Evolutionary conservation across 2,329 filamentous ascomycete species (phyloP).

Genomic region (Simplicillium sp.): DNA sequence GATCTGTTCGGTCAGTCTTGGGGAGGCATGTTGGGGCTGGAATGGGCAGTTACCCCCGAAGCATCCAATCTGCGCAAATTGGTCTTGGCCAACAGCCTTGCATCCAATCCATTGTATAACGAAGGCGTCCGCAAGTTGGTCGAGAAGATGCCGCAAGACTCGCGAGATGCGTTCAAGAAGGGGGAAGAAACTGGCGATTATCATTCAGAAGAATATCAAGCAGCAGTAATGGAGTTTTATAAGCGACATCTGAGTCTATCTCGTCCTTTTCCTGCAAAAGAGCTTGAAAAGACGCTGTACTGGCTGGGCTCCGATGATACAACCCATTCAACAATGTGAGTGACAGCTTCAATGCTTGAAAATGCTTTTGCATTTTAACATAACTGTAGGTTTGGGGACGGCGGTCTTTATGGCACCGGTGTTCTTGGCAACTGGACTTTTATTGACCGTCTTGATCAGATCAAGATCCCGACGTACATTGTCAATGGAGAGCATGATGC

Average conservation of each 20-base stretch:
- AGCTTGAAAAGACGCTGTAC: conserved; percentile 17
- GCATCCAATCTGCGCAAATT: conserved; percentile 15
- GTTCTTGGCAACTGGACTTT: conserved; percentile 16
- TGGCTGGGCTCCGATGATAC: conserved; percentile 19
- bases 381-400: conserved; percentile 18
- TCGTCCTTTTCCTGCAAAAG: conserved; percentile 19
- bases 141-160: conserved; percentile 10
- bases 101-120: conserved; percentile 17
- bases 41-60: conserved; percentile 26
- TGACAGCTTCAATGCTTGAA: not conserved
- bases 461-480: conserved; percentile 21
- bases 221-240: conserved; percentile 19
- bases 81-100: conserved; percentile 17
- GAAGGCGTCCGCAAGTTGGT: conserved; percentile 8
- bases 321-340: conserved; percentile 15
- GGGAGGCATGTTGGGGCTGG: conserved; percentile 40
- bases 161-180: conserved; percentile 13
- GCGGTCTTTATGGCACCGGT: conserved; percentile 12
- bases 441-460: conserved; percentile 14
- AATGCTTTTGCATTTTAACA: not conserved
- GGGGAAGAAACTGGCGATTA: conserved; percentile 16
- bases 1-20: conserved; percentile 40
- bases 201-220: conserved; percentile 17
- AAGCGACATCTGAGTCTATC: conserved; percentile 16
- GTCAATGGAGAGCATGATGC: conserved; percentile 24